Base-by-base conservation (phyloP, 2,329 filamentous ascomycete genomes). In the Ascochyta pisi region DNA sequence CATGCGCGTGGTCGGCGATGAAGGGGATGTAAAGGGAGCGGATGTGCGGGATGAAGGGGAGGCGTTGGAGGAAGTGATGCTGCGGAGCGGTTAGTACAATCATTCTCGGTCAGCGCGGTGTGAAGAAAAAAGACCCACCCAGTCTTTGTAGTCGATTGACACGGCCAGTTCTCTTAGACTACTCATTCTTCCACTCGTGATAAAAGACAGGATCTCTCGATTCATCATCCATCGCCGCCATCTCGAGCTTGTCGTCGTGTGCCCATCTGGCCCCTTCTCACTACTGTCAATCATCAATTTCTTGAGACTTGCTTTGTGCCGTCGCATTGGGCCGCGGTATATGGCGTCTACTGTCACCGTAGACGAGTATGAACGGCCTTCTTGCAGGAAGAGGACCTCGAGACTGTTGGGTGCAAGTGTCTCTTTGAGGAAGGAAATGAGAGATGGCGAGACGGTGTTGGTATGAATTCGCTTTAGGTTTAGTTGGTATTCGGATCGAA, bases 351-450 rank as follows among this genome's bases (percentile, higher is more conserved):
- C 83, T 3, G 84, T 82, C 1, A 93, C 87, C 7, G 77, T 77
- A 1, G 85, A 83, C n/a, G 79, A 73, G 73, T 83, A 80, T 22
- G 75, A 71, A 55, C 82, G 73, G 64, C 83, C 69, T 78, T 93
- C 89, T 73, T 93, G 90, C 44, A 95, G 75, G 70, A 92, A 92
- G 9, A 95, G 80, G 8, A 87, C 87, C 73, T 95, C 89, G n/a
- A 95, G 79, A 26, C 86, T 89, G 71, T 95, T 91, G 1, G 91
- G 91, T 19, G 87, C 88, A 34, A 95, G 80, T 0, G 89, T 88
- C 58, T 93, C 89, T 65, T 89, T 90, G 59, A 95, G 80, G 68
- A 95, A 94, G 1, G 82, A 81, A 50, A 95, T 85, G 15, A 95
- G 77, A 23, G 87, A 81, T 7, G 84, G 79, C 1, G 89, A 90